These are phyloP conservation scores for Trypanosoma mega DNA, from an alignment of 208 protist species.

Conservation along the genomic window DNA sequence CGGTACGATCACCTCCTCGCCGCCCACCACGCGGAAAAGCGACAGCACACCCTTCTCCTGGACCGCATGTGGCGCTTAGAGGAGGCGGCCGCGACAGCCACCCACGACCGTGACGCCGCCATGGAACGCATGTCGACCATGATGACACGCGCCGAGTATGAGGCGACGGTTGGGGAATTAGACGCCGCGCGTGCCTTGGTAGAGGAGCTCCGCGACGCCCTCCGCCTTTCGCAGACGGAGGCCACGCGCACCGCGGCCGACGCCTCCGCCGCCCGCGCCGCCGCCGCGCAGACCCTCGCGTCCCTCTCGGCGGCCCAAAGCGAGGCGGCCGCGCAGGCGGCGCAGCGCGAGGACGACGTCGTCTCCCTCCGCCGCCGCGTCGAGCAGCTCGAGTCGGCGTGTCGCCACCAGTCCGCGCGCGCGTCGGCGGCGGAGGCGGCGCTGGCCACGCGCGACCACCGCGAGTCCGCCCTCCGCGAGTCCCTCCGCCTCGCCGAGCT, in stretches of 20 bases:
- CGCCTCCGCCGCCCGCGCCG: too few species aligned
- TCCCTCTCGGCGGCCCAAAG: too few species aligned
- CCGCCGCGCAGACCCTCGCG: too few species aligned
- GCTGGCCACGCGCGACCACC: conserved; percentile 13
- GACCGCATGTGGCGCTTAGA: conserved; percentile 78
- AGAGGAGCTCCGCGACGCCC: conserved; percentile 30
- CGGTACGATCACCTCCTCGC: conserved; percentile 32
- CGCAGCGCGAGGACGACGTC: too few species aligned
- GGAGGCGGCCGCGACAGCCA: conserved; percentile 43
- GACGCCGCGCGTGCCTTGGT: conserved; percentile 25
- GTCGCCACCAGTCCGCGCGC: background rate
- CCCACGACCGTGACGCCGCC: conserved; percentile 21
- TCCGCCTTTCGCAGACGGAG: conserved; percentile 24
- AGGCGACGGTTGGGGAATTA: conserved; percentile 38
- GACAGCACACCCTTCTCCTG: conserved; percentile 45
- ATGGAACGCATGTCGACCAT: conserved; percentile 35
- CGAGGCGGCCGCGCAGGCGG: too few species aligned
- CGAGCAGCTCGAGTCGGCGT: background rate
- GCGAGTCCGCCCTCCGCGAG: conserved; percentile 23
- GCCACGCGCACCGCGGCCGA: too few species aligned
- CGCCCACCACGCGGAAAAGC: conserved; percentile 59
- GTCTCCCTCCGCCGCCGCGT: too few species aligned
- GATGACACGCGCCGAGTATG: conserved; percentile 46
- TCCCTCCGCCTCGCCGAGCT: conserved; percentile 27
- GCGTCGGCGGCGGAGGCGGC: background rate